These are phyloP conservation scores for Hirschioporus abietinus DNA, from an alignment of 768 basidiomycete genomes.

Conservation along the genomic window DNA sequence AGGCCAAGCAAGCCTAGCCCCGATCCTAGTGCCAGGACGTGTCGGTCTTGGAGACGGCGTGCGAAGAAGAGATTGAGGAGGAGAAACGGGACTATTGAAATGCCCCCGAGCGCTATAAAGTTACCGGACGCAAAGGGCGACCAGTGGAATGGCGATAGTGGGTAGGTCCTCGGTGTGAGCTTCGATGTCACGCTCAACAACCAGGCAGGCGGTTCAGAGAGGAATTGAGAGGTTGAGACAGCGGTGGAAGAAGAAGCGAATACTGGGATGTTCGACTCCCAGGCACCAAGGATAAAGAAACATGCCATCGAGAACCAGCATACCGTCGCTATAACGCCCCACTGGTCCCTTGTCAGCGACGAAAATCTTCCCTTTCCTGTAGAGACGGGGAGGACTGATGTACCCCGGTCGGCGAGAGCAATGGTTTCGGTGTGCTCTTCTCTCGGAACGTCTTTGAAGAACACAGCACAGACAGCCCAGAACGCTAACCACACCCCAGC, in stretches of 20 bases:
- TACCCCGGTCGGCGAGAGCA: background rate
- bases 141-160: conserved; percentile 38
- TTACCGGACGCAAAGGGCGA: conserved; percentile 62
- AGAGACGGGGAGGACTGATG: background rate
- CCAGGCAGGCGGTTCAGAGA: background rate
- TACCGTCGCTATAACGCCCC: conserved; percentile 56
- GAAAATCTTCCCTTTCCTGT: background rate
- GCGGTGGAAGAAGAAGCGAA: conserved; percentile 35
- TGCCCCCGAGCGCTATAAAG: conserved; percentile 64
- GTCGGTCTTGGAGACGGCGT: conserved; percentile 54
- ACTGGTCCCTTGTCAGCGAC: conserved; percentile 27
- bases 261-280: conserved; percentile 66
- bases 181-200: background rate
- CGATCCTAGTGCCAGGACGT: conserved; percentile 49
- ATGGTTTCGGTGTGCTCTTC: conserved; percentile 8
- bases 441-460: conserved; percentile 31
- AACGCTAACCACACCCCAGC: conserved; percentile 47
- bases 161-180: background rate
- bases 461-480: conserved; percentile 32
- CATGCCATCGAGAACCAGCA: conserved; percentile 67
- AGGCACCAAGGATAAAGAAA: conserved; percentile 65
- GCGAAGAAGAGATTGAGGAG: conserved; percentile 54
- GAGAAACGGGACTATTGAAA: conserved; percentile 61
- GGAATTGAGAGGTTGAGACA: background rate
- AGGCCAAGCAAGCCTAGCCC: conserved; percentile 48